Evolutionary conservation across 2,329 filamentous ascomycete genomes (phyloP).

Genomic region (Ceratocystis smalleyi): DNA sequence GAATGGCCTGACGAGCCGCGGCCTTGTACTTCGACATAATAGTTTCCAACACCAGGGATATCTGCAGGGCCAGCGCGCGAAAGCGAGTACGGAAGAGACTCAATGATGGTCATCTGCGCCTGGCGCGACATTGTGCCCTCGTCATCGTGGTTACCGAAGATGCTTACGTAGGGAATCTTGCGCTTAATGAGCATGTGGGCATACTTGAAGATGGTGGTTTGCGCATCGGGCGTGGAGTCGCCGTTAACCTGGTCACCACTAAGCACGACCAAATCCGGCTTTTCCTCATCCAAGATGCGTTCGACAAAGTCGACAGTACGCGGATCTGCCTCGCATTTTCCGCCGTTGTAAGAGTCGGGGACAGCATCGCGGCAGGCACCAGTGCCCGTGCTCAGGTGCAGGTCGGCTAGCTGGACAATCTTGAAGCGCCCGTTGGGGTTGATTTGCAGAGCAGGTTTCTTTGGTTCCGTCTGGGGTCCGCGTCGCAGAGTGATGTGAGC

Average conservation of each 20-base stretch:
- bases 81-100: constrained; percentile 77
- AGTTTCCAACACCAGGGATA: constrained; percentile 86
- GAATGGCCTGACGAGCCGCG: constrained; percentile 68
- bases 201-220: constrained; percentile 88
- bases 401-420: constrained; percentile 88
- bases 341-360: constrained; percentile 54
- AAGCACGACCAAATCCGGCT: constrained; percentile 79
- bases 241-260: constrained; percentile 94
- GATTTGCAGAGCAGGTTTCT: constrained; percentile 61
- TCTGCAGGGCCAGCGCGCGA: constrained; percentile 69
- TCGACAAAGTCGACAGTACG: constrained; percentile 81
- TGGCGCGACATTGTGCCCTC: constrained; percentile 65
- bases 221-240: constrained; percentile 77
- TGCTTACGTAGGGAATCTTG: constrained; percentile 81
- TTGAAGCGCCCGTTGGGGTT: constrained; percentile 87
- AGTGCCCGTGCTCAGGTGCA: constrained; percentile 82
- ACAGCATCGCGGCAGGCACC: constrained; percentile 77
- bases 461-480: constrained; percentile 31
- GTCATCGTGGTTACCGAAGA: constrained; percentile 97
- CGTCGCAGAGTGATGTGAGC: constrained; percentile 65
- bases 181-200: constrained; percentile 69
- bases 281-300: constrained; percentile 75
- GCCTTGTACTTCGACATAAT: constrained; percentile 77
- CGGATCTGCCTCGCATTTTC: constrained; percentile 78
- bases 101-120: constrained; percentile 70